Conservation (phyloP, 805 yeast genomes). For the Maudiozyma saulgeensis region DNA sequence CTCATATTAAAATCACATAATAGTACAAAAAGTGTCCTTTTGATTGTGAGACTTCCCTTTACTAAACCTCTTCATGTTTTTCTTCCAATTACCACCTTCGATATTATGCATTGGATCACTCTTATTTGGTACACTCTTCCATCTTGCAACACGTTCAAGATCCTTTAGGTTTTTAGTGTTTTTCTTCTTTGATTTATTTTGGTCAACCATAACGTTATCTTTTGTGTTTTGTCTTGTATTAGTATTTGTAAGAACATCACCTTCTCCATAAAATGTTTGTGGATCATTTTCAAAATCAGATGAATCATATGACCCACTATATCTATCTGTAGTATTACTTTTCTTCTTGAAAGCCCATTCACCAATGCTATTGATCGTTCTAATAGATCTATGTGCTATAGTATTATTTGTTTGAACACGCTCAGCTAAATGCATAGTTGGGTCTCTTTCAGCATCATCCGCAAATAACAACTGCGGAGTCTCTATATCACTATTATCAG, state of each 20-base stretch:
- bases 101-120: constrained; percentile 6
- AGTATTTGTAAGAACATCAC: background rate
- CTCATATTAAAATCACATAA: constrained; percentile 7
- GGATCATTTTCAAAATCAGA: constrained; percentile 14
- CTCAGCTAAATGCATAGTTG: constrained; percentile 16
- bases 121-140: constrained; percentile 23
- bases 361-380: constrained; percentile 25
- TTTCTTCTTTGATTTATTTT: background rate
- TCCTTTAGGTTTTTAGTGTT: background rate
- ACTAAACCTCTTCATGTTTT: constrained; percentile 16
- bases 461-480: constrained; percentile 3
- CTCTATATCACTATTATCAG: constrained; percentile 2
- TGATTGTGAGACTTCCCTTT: constrained; percentile 7
- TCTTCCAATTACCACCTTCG: constrained; percentile 16
- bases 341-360: constrained; percentile 19
- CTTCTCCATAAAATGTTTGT: background rate
- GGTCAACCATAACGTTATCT: background rate
- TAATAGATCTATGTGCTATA: constrained; percentile 24
- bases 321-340: constrained; percentile 7
- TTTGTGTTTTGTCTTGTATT: constrained; percentile 1
- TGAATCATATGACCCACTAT: constrained; percentile 10
- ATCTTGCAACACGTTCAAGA: constrained; percentile 21
- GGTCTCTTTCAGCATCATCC: constrained; percentile 1
- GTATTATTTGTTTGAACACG: constrained; percentile 19
- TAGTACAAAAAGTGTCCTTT: constrained; percentile 9